These are phyloP conservation scores for Dactylellina cionopaga DNA, from an alignment of 2,329 filamentous ascomycete species.

Conservation along the genomic window DNA sequence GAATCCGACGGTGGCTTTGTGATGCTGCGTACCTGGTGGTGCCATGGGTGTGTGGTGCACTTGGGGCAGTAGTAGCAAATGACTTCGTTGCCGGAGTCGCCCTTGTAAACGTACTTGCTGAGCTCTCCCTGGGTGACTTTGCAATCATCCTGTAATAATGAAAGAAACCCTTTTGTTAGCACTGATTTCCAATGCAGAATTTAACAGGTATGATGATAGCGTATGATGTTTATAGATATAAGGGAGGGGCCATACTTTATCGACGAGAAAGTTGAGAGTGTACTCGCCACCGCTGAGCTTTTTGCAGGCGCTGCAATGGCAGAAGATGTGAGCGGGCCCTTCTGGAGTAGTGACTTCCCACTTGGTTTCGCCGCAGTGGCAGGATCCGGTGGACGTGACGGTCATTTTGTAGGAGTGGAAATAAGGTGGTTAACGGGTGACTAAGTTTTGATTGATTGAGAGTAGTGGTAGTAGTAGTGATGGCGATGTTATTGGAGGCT, in stretches of 20 bases:
- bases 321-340: slow-evolving; percentile 29
- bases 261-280: slow-evolving; percentile 42
- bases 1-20: not conserved
- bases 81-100: slow-evolving; percentile 47
- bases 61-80: slow-evolving; percentile 46
- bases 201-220: not conserved
- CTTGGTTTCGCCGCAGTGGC: slow-evolving; percentile 39
- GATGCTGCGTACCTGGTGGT: slow-evolving; percentile 36
- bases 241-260: slow-evolving; percentile 10
- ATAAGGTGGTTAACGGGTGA: not conserved
- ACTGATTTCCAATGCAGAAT: too few relatives aligned
- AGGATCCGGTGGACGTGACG: slow-evolving; percentile 18
- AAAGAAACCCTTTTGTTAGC: not conserved
- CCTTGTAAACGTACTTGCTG: slow-evolving; percentile 45
- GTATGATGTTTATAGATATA: not conserved
- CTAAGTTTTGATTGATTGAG: not conserved
- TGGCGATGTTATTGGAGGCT: not conserved
- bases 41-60: slow-evolving; percentile 50
- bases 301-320: slow-evolving; percentile 51
- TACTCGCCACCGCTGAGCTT: slow-evolving; percentile 30
- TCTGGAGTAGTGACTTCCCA: slow-evolving; percentile 34
- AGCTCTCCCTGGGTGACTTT: slow-evolving; percentile 42
- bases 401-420: slow-evolving; percentile 11
- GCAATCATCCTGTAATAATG: slow-evolving; percentile 11
- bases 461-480: not conserved